A percentile compares a stretch with the other conserved stretches of the same genome.
These are phyloP conservation scores for Entomortierella parvispora DNA, from an alignment of 192 early-diverging fungal genomes.

Conservation along the genomic window DNA sequence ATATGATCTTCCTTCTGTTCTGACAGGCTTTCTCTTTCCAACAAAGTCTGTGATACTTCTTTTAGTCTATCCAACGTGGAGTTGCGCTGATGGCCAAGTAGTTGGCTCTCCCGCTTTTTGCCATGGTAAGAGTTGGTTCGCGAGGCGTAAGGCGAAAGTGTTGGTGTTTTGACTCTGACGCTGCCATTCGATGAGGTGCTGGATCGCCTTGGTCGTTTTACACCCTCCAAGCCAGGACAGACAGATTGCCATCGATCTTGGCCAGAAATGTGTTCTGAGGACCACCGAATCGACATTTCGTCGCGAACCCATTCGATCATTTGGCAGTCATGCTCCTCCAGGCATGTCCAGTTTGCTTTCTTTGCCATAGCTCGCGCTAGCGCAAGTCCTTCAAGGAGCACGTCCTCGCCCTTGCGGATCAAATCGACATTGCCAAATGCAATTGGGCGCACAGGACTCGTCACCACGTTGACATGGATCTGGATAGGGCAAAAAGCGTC, in stretches of 20 bases:
- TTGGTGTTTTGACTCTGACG: slow-evolving; percentile 16
- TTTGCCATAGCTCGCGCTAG: slow-evolving; percentile 33
- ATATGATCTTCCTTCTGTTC: neutral
- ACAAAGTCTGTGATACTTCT: slow-evolving; percentile 6
- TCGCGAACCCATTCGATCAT: slow-evolving; percentile 52
- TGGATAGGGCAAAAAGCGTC: slow-evolving; percentile 11
- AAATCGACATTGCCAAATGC: slow-evolving; percentile 35
- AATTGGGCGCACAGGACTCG: slow-evolving; percentile 18
- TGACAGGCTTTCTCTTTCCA: neutral
- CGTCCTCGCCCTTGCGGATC: slow-evolving; percentile 40
- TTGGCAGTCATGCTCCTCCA: slow-evolving; percentile 36
- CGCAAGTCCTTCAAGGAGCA: slow-evolving; percentile 41
- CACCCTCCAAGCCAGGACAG: slow-evolving; percentile 4
- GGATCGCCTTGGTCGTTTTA: slow-evolving; percentile 1
- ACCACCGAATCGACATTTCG: slow-evolving; percentile 41
- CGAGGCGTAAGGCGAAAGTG: slow-evolving; percentile 34
- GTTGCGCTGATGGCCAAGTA: slow-evolving; percentile 9
- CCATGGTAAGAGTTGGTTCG: slow-evolving; percentile 13
- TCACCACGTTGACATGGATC: slow-evolving; percentile 25
- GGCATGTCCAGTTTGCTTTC: slow-evolving; percentile 34
- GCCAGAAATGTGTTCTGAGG: neutral
- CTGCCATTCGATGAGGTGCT: slow-evolving; percentile 14
- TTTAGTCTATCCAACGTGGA: slow-evolving; percentile 26
- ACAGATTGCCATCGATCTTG: neutral
- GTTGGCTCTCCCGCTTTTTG: neutral